Base-by-base conservation (phyloP, 345 rosid genomes). In the Cardiospermum halicacabum region DNA sequence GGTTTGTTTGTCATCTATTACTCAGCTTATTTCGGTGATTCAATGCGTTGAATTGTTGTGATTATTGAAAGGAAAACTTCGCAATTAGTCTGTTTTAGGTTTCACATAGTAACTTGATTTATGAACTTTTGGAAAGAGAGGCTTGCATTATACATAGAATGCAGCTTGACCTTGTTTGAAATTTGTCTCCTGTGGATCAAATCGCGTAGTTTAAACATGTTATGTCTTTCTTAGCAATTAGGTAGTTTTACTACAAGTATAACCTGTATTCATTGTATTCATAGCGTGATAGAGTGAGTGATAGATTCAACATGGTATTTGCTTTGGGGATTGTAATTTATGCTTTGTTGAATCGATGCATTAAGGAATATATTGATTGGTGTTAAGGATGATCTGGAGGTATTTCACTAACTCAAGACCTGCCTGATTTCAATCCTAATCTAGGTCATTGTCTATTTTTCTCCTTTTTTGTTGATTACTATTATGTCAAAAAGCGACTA, bases 1-100 rank as follows among this genome's bases (percentile, higher is more conserved):
- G 96, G 99, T 88, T 19, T 56, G 62, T 2, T 16, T 24, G 22
- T 65, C n/a, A n/a, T 54, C 0, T 26, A 37, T 18, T 66, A 16
- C 18, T 15, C 7, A 26, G 0, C 12, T 43, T 9, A 10, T 30
- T 50, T 50, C 10, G 3, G n/a, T 56, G 7, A 12, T 27, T 70
- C 11, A 11, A 47, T 11, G 2, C 19, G 51, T 47, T 18, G 51
- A n/a, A n/a, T n/a, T n/a, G n/a, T n/a, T 19, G 19, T 47, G 18
- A 24, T 47, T n/a, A 2, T 6, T 8, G 18, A 16, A 45, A 11
- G 11, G n/a, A 19, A 43, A 13, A 7, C n/a, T 3, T 34, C 37
- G 9, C 4, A 9, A 4, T 43, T 43, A n/a, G n/a, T 39, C 43
- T 39, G 43, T 39, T 39, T 7, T 39, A 11, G 15, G 15, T 39